phyloP scores from a whole-genome alignment of 495 filamentous ascomycete genomes.

The Trichoderma orchidacearum region DNA sequence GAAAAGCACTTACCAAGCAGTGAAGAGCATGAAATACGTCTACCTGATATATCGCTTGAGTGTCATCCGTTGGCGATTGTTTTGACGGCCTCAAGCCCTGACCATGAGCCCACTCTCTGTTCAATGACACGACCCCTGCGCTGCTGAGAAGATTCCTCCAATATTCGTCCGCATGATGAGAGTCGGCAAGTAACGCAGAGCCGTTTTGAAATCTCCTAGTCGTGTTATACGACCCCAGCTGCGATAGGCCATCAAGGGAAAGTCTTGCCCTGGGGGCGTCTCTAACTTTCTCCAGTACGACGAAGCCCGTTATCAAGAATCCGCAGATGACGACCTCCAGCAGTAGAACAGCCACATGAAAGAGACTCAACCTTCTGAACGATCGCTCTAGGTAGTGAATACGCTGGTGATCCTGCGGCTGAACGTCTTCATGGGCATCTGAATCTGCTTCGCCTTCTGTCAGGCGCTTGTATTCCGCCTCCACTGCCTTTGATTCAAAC shows the following conservation, averaged over 20 bases:
- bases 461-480: too few species aligned
- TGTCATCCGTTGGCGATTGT: not conserved
- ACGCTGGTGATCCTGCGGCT: too few species aligned
- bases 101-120: not conserved
- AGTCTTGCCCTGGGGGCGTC: not conserved
- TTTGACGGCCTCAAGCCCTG: not conserved
- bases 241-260: not conserved
- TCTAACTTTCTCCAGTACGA: not conserved
- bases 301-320: not conserved
- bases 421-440: too few species aligned
- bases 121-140: not conserved
- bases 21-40: constrained; percentile 1
- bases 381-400: too few species aligned
- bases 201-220: not conserved
- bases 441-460: too few species aligned
- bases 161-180: not conserved
- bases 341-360: not conserved
- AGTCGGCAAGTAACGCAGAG: not conserved
- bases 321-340: not conserved
- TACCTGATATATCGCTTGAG: not conserved
- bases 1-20: not conserved
- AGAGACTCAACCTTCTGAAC: too few species aligned
- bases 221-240: not conserved
- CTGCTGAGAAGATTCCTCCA: not conserved
- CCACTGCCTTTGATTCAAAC: too few species aligned